Conservation (phyloP, 2,329 filamentous ascomycete genomes). For the Curvularia verruculosa region DNA sequence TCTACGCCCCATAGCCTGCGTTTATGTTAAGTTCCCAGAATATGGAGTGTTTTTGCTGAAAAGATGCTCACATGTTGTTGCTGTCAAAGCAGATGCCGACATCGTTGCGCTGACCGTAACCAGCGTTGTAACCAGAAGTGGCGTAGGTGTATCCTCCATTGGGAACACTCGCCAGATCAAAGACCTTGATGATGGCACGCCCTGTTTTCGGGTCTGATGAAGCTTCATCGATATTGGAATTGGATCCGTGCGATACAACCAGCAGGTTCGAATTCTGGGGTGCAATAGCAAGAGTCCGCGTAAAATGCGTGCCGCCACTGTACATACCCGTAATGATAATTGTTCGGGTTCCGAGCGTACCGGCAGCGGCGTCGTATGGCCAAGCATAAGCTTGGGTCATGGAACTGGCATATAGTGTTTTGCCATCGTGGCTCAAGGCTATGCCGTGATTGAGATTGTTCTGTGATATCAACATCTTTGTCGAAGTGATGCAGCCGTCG, state of each 20-base stretch:
- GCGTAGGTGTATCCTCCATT: slow-evolving; percentile 55
- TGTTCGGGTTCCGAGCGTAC: slow-evolving; percentile 56
- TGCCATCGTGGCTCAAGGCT: slow-evolving; percentile 54
- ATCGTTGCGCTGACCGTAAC: slow-evolving; percentile 74
- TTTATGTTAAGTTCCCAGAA: not conserved
- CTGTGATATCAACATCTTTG: slow-evolving; percentile 40
- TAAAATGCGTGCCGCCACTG: slow-evolving; percentile 62
- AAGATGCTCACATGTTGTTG: slow-evolving; percentile 55
- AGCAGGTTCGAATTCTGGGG: slow-evolving; percentile 61
- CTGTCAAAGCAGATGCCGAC: slow-evolving; percentile 62
- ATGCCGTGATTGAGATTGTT: slow-evolving; percentile 59
- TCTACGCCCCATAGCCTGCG: slow-evolving; percentile 61
- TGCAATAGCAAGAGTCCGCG: slow-evolving; percentile 69
- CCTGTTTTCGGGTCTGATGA: slow-evolving; percentile 60
- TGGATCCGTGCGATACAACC: slow-evolving; percentile 69
- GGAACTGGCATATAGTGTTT: slow-evolving; percentile 61
- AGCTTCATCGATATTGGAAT: slow-evolving; percentile 64
- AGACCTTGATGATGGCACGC: slow-evolving; percentile 69
- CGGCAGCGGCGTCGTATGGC: slow-evolving; percentile 63
- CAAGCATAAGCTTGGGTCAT: slow-evolving; percentile 65
- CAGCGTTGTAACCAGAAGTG: slow-evolving; percentile 57
- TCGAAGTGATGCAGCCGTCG: slow-evolving; percentile 40
- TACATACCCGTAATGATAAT: slow-evolving; percentile 67
- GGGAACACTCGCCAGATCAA: slow-evolving; percentile 54
- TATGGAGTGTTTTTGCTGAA: slow-evolving; percentile 21